Conservation (phyloP, 2,329 filamentous ascomycete species). For the Sporothrix inflata region DNA sequence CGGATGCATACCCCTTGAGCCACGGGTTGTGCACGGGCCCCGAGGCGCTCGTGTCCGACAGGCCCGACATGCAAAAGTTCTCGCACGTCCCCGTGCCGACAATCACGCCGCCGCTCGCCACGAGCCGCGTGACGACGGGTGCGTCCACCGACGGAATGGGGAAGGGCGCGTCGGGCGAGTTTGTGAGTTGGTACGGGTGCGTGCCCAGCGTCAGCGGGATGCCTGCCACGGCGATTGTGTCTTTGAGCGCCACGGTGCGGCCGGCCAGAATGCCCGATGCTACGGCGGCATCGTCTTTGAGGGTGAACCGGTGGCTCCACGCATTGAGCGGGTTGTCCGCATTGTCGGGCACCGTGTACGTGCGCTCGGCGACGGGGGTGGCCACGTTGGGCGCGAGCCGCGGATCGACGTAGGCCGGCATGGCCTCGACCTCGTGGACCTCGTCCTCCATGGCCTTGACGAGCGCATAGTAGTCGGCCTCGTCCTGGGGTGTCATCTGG, state of each 20-base stretch:
- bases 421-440: constrained; percentile 36
- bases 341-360: constrained; percentile 35
- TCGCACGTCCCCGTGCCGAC: constrained; percentile 79
- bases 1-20: constrained; percentile 72
- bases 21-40: constrained; percentile 75
- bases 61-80: constrained; percentile 59
- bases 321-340: constrained; percentile 42
- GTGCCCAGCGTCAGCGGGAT: constrained; percentile 59
- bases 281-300: constrained; percentile 33
- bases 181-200: constrained; percentile 44
- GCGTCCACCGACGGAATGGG: constrained; percentile 67
- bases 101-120: constrained; percentile 69
- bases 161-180: constrained; percentile 52
- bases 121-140: constrained; percentile 39
- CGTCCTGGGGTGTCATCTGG: constrained; percentile 35
- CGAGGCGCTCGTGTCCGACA: constrained; percentile 68
- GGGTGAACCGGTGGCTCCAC: constrained; percentile 42
- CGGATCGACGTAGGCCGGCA: constrained; percentile 39
- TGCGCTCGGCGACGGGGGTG: constrained; percentile 28
- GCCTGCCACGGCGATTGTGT: constrained; percentile 73
- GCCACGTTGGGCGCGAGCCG: constrained; percentile 33
- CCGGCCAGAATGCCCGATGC: constrained; percentile 64
- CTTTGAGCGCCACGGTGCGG: constrained; percentile 73
- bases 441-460: constrained; percentile 39
- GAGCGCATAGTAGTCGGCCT: constrained; percentile 38